These are phyloP conservation scores for Phyllostachys edulis DNA, from an alignment of 176 grass and related monocot genomes.

Conservation along the genomic window DNA sequence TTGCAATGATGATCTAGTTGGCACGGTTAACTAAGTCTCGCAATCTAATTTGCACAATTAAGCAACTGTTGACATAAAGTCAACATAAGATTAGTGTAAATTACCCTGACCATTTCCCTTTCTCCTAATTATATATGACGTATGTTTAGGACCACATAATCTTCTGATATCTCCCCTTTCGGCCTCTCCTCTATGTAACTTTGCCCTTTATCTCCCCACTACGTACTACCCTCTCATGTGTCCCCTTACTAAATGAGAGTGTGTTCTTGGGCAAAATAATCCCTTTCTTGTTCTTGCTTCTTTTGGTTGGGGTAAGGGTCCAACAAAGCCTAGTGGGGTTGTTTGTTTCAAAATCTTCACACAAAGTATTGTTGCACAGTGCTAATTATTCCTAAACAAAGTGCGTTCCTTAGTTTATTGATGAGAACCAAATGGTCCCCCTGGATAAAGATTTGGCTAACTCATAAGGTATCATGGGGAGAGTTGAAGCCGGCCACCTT, in stretches of 20 bases:
- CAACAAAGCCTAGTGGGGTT: slow-evolving; percentile 53
- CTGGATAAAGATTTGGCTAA: background rate
- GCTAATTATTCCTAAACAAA: slow-evolving; percentile 12
- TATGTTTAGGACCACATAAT: background rate
- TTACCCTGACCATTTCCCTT: background rate
- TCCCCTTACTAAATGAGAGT: slow-evolving; percentile 17
- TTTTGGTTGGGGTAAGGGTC: slow-evolving; percentile 49
- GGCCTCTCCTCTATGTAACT: background rate
- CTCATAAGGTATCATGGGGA: slow-evolving; percentile 31
- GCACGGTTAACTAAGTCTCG: background rate
- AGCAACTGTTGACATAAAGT: background rate
- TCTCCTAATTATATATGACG: background rate
- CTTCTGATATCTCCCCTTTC: background rate
- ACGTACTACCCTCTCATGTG: background rate
- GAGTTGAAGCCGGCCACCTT: slow-evolving; percentile 28
- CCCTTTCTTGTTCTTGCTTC: slow-evolving; percentile 16
- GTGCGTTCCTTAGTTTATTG: slow-evolving; percentile 4
- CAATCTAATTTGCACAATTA: background rate
- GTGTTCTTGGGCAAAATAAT: slow-evolving; percentile 16
- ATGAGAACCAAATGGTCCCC: slow-evolving; percentile 13
- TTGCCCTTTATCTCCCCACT: background rate
- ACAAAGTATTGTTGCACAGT: slow-evolving; percentile 6
- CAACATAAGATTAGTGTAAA: background rate
- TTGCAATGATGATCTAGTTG: background rate
- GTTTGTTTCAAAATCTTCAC: slow-evolving; percentile 40